Conservation (phyloP, 2,329 filamentous ascomycete species). For the Penicillium brasilianum region DNA sequence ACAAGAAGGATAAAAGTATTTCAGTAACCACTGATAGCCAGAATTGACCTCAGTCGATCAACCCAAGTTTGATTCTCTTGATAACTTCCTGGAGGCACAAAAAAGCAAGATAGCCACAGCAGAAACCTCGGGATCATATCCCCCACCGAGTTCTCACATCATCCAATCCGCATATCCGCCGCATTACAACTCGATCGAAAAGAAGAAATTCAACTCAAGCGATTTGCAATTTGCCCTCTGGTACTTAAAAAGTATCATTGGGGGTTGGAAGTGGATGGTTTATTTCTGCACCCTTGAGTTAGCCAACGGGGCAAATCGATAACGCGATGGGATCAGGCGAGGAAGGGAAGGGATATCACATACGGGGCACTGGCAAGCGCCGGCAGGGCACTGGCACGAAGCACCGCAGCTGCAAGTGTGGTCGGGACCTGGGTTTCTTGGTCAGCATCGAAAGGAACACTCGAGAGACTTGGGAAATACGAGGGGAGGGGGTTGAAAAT, state of each 20-base stretch:
- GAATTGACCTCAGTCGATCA: slow-evolving; percentile 18
- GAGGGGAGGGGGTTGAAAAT: neutral
- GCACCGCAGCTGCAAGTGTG: slow-evolving; percentile 49
- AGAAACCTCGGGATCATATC: slow-evolving; percentile 2
- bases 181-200: slow-evolving; percentile 2
- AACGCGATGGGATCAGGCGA: neutral
- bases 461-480: slow-evolving; percentile 5
- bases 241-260: neutral
- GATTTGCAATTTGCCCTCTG: neutral
- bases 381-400: slow-evolving; percentile 50
- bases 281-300: slow-evolving; percentile 30
- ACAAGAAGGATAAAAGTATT: slow-evolving; percentile 25
- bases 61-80: slow-evolving; percentile 10
- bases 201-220: slow-evolving; percentile 9
- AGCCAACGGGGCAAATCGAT: slow-evolving; percentile 6
- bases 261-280: slow-evolving; percentile 12
- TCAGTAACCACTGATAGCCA: slow-evolving; percentile 15
- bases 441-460: slow-evolving; percentile 17
- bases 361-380: slow-evolving; percentile 48
- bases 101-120: slow-evolving; percentile 2
- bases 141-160: neutral
- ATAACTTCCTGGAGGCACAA: neutral
- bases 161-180: slow-evolving; percentile 5
- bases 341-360: slow-evolving; percentile 20
- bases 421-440: slow-evolving; percentile 33